A percentile compares a stretch with the other conserved stretches of the same genome.
phyloP scores from a whole-genome alignment of 2,329 filamentous ascomycete species.

The Fusarium globosum region DNA sequence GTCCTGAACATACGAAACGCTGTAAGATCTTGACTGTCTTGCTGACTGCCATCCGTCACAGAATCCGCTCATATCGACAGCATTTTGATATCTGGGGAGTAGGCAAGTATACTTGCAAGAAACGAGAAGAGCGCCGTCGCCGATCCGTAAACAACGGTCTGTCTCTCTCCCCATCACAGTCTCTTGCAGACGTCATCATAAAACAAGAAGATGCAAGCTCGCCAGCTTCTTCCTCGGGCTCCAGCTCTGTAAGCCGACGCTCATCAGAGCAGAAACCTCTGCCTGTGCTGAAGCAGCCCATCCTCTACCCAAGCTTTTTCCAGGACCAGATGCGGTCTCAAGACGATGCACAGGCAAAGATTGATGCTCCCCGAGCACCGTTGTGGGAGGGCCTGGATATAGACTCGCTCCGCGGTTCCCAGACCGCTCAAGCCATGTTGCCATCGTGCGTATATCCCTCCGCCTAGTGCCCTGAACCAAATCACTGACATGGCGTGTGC shows the following conservation, averaged over 20 bases:
- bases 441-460: constrained; percentile 23
- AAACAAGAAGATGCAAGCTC: constrained; percentile 3
- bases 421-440: constrained; percentile 16
- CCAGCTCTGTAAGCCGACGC: constrained; percentile 19
- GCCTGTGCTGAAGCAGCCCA: constrained; percentile 17
- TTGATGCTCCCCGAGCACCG: not conserved
- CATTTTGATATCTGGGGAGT: constrained; percentile 59
- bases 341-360: constrained; percentile 10
- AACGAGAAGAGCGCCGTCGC: constrained; percentile 38
- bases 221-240: constrained; percentile 14
- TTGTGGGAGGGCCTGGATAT: constrained; percentile 10
- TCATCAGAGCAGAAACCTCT: constrained; percentile 36
- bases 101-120: constrained; percentile 60
- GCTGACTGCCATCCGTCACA: constrained; percentile 4
- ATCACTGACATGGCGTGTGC: constrained; percentile 10
- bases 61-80: constrained; percentile 61
- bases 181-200: constrained; percentile 11
- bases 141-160: constrained; percentile 6
- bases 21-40: not conserved
- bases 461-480: not conserved
- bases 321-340: constrained; percentile 5
- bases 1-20: not conserved
- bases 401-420: constrained; percentile 5
- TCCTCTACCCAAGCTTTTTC: constrained; percentile 7
- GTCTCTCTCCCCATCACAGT: constrained; percentile 34